phyloP scores from a whole-genome alignment of 2,329 filamentous ascomycete species.

The Coniochaeta sp. region DNA sequence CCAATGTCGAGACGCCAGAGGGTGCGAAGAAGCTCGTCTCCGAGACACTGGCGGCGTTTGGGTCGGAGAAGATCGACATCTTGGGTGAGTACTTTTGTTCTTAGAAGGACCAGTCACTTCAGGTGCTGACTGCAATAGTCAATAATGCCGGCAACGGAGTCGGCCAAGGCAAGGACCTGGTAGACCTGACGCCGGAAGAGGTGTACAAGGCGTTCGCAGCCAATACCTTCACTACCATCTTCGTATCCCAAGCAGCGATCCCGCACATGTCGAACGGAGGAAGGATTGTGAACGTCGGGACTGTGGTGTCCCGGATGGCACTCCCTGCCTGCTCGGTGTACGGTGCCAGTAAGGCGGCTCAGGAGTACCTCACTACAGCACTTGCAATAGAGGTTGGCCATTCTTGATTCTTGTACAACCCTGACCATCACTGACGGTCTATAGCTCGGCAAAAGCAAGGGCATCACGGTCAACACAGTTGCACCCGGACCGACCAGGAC shows the following conservation, averaged over 20 bases:
- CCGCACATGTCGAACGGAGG: constrained; percentile 26
- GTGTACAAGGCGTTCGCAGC: constrained; percentile 17
- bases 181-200: constrained; percentile 8
- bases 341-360: constrained; percentile 24
- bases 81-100: constrained; percentile 11
- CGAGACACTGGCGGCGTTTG: constrained; percentile 25
- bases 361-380: constrained; percentile 24
- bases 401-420: neutral
- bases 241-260: constrained; percentile 23
- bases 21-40: constrained; percentile 23
- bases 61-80: constrained; percentile 29
- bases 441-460: constrained; percentile 24
- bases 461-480: constrained; percentile 35
- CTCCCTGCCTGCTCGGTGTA: constrained; percentile 14
- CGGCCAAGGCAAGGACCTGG: constrained; percentile 13
- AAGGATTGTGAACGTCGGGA: constrained; percentile 25
- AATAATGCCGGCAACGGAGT: constrained; percentile 27
- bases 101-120: neutral
- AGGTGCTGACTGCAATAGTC: constrained; percentile 12
- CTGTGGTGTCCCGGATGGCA: constrained; percentile 15
- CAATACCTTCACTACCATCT: constrained; percentile 27
- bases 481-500: constrained; percentile 30
- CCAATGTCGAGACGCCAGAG: constrained; percentile 22
- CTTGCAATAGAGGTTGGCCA: constrained; percentile 14
- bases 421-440: neutral